phyloP scores from a whole-genome alignment of 768 basidiomycete species.

The Neoboletus brunneissimus region DNA sequence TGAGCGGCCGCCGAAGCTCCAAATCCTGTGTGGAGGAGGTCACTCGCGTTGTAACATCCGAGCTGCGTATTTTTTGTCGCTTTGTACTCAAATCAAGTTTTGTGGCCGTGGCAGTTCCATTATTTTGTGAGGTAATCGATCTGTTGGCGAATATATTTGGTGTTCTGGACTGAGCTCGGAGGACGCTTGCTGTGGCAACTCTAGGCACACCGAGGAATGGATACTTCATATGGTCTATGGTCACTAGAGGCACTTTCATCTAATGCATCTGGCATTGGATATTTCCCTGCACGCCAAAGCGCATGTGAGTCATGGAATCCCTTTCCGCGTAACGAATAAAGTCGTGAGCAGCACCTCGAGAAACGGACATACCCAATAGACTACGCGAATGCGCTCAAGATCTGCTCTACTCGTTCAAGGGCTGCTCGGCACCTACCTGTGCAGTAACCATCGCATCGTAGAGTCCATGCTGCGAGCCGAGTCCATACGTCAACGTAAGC shows the following conservation, averaged over 20 bases:
- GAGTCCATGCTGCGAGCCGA: slow-evolving; percentile 80
- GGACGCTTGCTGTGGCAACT: not conserved
- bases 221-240: not conserved
- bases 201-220: too few relatives aligned
- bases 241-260: not conserved
- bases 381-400: not conserved
- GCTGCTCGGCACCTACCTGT: slow-evolving; percentile 14
- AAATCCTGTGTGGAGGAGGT: not conserved
- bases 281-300: not conserved
- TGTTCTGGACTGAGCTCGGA: not conserved
- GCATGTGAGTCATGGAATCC: not conserved
- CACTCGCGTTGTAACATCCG: not conserved
- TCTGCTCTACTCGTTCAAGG: not conserved
- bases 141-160: not conserved
- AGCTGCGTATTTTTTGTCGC: not conserved
- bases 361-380: not conserved
- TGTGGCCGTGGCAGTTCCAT: too few relatives aligned
- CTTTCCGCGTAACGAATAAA: not conserved
- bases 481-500: slow-evolving; percentile 77
- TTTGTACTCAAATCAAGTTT: slow-evolving; percentile 9
- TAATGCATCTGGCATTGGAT: too few relatives aligned
- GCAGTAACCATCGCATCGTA: slow-evolving; percentile 45
- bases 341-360: not conserved
- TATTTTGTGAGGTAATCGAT: too few relatives aligned
- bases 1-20: slow-evolving; percentile 1